Conservation (phyloP, 768 basidiomycete genomes). For the Mycena latifolia region DNA sequence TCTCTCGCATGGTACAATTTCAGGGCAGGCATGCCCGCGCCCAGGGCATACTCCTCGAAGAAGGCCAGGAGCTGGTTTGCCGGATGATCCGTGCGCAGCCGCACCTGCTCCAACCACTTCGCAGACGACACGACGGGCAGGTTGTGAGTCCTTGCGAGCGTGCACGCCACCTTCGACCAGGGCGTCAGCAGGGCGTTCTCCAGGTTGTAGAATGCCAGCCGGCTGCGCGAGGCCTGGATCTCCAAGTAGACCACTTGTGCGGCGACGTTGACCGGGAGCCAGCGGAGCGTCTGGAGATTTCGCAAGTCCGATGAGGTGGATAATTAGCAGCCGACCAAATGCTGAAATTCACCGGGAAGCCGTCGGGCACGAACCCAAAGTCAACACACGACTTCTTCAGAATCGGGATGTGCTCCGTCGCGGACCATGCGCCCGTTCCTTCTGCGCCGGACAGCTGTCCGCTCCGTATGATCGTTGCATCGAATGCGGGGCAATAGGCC, state of each 20-base stretch:
- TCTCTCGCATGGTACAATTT: slow-evolving; percentile 1
- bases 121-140: slow-evolving; percentile 16
- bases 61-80: slow-evolving; percentile 22
- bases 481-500: slow-evolving; percentile 6
- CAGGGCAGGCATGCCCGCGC: slow-evolving; percentile 5
- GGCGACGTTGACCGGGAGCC: slow-evolving; percentile 28
- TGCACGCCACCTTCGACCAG: slow-evolving; percentile 6
- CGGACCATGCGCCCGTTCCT: slow-evolving; percentile 25
- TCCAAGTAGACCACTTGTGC: slow-evolving; percentile 22
- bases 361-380: slow-evolving; percentile 22
- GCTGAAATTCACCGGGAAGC: slow-evolving; percentile 11
- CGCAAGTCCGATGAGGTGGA: no score
- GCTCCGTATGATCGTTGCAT: slow-evolving; percentile 19
- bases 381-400: slow-evolving; percentile 23
- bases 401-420: slow-evolving; percentile 23
- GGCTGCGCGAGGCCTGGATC: not conserved
- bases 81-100: slow-evolving; percentile 5
- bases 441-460: slow-evolving; percentile 24
- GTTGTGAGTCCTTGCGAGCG: not conserved
- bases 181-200: slow-evolving; percentile 11
- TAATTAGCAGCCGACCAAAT: no score
- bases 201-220: slow-evolving; percentile 19
- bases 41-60: slow-evolving; percentile 19
- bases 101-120: slow-evolving; percentile 11
- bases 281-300: slow-evolving; percentile 15